Evolutionary conservation across 1,139 yeast genomes (phyloP), one percentile per base, ranked within the genome.

Genomic region (Yamadazyma diospyri): DNA sequence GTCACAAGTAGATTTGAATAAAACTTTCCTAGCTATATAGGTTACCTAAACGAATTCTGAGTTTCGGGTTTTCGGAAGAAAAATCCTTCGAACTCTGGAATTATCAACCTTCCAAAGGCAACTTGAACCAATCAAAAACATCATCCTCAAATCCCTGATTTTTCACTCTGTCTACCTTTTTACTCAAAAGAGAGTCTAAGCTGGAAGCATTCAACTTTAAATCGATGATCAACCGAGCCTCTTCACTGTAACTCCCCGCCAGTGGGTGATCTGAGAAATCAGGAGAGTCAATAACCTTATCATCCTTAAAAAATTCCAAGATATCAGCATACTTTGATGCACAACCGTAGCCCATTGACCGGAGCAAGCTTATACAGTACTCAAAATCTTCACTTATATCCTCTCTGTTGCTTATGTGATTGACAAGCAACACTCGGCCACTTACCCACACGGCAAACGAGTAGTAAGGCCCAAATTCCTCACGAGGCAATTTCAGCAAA

Each of bases 391-490:
- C 33, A 20, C 34, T 41, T 17, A 47, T 25, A 16, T 39, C 41
- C 5, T 37, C 42, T 15, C 36, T 34, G 11, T 35, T 33, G 25
- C 37, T 37, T n/a, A 45, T 37, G 16, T 41, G 34, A 27, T 46
- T 34, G 6, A 46, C 51, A 20, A 47, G 33, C 3, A 46, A 29
- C 1, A 48, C 44, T 30, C 52, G 39, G 2, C 50, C 50, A 33
- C 45, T 35, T 2, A 48, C 51, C 52, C 52, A 48, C 6, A 48
- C 27, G 7, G 45, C 37, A 36, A 48, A 48, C 1, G 48, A 46
- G 38, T 46, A 48, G 23, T 46, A 47, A 1, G 52, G 52, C 2
- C 52, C 52, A 14, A 46, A 38, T 6, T 39, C 14, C 24, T 38
- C 42, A 23, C 40, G 41, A 1, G 29, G 29, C 9, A 27, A 11